Conservation (phyloP, 768 basidiomycete genomes). For the Phanerochaete carnosa region DNA sequence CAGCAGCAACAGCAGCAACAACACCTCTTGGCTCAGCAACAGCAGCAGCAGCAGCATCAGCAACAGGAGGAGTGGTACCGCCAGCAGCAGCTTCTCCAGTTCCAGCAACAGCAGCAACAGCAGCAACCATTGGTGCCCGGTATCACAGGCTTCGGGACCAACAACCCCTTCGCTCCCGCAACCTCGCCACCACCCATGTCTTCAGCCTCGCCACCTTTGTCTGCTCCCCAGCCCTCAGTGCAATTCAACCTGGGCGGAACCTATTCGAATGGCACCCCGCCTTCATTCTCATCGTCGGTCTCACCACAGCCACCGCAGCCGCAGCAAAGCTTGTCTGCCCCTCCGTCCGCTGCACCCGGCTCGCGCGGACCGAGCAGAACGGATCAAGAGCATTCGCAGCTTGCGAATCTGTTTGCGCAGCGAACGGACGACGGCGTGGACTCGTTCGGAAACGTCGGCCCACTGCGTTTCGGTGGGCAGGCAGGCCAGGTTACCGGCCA, state of each 20-base stretch:
- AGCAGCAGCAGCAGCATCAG: slow-evolving; percentile 42
- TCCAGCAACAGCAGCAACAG: slow-evolving; percentile 50
- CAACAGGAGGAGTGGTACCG: slow-evolving; percentile 57
- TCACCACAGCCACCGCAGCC: slow-evolving; percentile 37
- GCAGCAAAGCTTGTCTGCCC: slow-evolving; percentile 30
- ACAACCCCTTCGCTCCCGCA: slow-evolving; percentile 87
- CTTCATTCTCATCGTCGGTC: slow-evolving; percentile 37
- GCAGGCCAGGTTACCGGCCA: slow-evolving; percentile 25
- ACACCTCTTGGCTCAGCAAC: slow-evolving; percentile 42
- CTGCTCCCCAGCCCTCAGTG: slow-evolving; percentile 20
- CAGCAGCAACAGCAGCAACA: slow-evolving; percentile 41
- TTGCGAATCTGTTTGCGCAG: slow-evolving; percentile 83
- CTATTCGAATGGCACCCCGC: slow-evolving; percentile 45
- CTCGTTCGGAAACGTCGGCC: slow-evolving; percentile 90
- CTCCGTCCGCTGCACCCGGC: slow-evolving; percentile 14
- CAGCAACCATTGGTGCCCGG: slow-evolving; percentile 50
- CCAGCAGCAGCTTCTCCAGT: slow-evolving; percentile 55
- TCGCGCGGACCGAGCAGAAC: slow-evolving; percentile 35
- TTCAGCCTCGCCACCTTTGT: slow-evolving; percentile 29
- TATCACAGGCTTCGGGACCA: slow-evolving; percentile 81
- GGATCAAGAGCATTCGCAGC: slow-evolving; percentile 70
- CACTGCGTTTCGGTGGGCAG: slow-evolving; percentile 52
- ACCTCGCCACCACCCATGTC: slow-evolving; percentile 30
- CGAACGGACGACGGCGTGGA: slow-evolving; percentile 76
- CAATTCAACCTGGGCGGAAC: slow-evolving; percentile 72